Percentiles rank a stretch among this genome's conserved stretches.
Conservation (phyloP, 1,139 yeast species). For the Geotrichum cucujoidarum region DNA sequence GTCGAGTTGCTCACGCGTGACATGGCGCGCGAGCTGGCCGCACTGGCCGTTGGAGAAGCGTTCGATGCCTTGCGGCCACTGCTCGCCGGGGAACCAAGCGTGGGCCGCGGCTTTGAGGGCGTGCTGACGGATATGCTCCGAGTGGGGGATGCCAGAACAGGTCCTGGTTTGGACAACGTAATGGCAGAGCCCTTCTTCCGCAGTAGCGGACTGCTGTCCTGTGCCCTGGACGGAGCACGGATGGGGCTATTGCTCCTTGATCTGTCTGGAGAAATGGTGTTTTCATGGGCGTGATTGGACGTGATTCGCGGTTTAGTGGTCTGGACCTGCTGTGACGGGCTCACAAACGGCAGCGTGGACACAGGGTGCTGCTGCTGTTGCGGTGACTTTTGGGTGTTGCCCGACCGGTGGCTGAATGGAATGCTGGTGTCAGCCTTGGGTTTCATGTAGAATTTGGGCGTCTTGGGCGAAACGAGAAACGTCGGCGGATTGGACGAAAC, state of each 20-base stretch:
- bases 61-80: too few relatives aligned
- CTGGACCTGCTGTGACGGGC: slow-evolving; percentile 18
- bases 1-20: not conserved
- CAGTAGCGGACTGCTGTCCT: slow-evolving; percentile 1
- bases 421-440: slow-evolving; percentile 13
- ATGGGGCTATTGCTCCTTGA: slow-evolving; percentile 13
- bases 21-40: not conserved
- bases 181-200: slow-evolving; percentile 11
- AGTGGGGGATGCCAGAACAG: slow-evolving; percentile 3
- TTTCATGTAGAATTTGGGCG: slow-evolving; percentile 19
- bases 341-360: slow-evolving; percentile 13
- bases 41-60: too few relatives aligned
- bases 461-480: not conserved
- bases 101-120: slow-evolving; percentile 2
- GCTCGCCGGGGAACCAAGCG: not conserved
- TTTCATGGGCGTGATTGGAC: slow-evolving; percentile 4
- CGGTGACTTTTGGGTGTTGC: slow-evolving; percentile 10
- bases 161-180: slow-evolving; percentile 5
- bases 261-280: slow-evolving; percentile 4
- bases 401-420: slow-evolving; percentile 16
- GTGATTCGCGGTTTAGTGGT: slow-evolving; percentile 16
- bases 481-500: slow-evolving; percentile 2
- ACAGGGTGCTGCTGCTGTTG: too few relatives aligned
- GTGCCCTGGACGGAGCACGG: slow-evolving; percentile 6
- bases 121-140: slow-evolving; percentile 9